Conservation (phyloP, 495 filamentous ascomycete species). For the Penicillium canariense region DNA sequence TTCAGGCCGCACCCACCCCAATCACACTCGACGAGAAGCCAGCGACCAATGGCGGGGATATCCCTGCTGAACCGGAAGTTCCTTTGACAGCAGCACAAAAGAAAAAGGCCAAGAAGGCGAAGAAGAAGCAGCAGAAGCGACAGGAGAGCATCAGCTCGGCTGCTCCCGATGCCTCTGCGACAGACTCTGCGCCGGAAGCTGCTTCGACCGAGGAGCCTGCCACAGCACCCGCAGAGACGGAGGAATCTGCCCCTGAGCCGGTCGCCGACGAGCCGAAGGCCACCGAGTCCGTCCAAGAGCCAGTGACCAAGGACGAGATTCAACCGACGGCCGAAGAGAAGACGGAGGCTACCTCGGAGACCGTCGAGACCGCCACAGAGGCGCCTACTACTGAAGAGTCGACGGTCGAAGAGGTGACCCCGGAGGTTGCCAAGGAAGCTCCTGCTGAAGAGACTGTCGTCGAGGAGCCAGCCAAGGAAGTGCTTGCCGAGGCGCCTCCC, state of each 20-base stretch:
- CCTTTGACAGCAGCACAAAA: conserved; percentile 13
- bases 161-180: neutral
- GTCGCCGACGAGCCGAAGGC: neutral
- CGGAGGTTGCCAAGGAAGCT: neutral
- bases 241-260: neutral
- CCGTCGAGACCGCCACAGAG: neutral
- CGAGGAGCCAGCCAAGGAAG: conserved; percentile 14
- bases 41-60: conserved; percentile 5
- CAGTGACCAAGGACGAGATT: neutral
- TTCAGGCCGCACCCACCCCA: conserved; percentile 9
- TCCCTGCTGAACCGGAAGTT: neutral
- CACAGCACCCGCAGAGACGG: neutral
- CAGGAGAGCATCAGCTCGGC: conserved; percentile 2
- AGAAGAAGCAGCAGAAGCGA: conserved; percentile 20
- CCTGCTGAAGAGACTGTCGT: conserved; percentile 7
- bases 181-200: neutral
- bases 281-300: conserved; percentile 1
- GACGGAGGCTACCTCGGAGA: neutral
- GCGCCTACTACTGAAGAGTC: conserved; percentile 5
- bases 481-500: conserved; percentile 7
- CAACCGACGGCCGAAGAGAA: conserved; percentile 5
- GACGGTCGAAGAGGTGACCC: neutral
- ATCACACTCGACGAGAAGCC: conserved; percentile 15
- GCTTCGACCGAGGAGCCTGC: neutral
- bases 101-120: conserved; percentile 23